phyloP scores from a whole-genome alignment of 495 filamentous ascomycete genomes.

The Staphylotrichum longicolle region DNA sequence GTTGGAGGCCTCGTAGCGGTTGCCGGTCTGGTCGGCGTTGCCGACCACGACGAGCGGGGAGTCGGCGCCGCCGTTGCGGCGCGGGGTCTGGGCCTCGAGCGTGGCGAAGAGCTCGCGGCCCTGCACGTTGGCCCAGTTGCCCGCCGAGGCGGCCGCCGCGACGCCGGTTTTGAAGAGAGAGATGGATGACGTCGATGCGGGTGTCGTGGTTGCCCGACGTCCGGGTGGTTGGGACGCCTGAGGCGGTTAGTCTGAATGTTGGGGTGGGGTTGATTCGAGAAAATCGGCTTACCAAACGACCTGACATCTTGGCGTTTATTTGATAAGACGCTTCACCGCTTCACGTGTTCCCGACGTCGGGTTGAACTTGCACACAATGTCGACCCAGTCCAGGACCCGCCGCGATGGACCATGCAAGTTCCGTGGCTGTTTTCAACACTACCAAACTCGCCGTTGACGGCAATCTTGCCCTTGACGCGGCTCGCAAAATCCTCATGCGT shows the following conservation, averaged over 20 bases:
- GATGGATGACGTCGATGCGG: neutral
- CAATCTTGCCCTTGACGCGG: neutral
- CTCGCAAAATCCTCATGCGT: neutral
- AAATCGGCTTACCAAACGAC: too few relatives aligned
- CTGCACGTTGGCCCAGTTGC: neutral
- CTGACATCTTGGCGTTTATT: too few relatives aligned
- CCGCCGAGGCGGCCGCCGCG: neutral
- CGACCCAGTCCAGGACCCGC: neutral
- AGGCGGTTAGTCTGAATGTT: neutral
- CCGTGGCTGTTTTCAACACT: neutral
- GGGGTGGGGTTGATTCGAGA: too few relatives aligned
- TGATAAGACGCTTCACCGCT: neutral
- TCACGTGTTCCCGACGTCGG: neutral
- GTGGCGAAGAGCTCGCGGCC: neutral
- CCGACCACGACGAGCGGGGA: conserved; percentile 6
- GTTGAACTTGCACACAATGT: too few relatives aligned
- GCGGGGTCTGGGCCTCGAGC: neutral
- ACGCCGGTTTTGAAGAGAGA: neutral
- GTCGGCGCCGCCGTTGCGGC: conserved; percentile 3
- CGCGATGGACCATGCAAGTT: conserved; percentile 1
- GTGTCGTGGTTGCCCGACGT: too few relatives aligned
- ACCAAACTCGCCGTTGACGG: neutral
- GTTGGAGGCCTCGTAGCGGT: neutral
- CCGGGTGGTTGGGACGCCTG: neutral
- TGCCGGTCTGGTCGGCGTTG: conserved; percentile 1